These are phyloP conservation scores for Paramecium primaurelia DNA, from an alignment of 73 alveolate species.

Conservation along the genomic window DNA sequence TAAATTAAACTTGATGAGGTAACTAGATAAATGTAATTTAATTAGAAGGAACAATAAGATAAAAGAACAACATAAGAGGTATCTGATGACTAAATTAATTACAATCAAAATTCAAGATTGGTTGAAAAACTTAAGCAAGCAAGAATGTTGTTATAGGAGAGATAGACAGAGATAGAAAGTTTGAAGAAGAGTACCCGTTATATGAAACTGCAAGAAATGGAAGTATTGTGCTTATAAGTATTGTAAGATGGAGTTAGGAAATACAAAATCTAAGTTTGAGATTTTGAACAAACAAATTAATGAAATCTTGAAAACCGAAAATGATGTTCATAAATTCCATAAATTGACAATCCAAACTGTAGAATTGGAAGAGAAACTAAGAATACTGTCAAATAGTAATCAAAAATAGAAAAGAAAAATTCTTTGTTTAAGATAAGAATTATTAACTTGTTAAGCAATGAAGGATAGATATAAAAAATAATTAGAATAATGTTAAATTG, in stretches of 20 bases:
- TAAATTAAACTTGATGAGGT: not conserved
- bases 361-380: not conserved
- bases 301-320: conserved; percentile 5
- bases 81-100: not conserved
- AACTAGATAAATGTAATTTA: not conserved
- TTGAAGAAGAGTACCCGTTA: not conserved
- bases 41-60: not conserved
- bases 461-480: not conserved
- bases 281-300: not conserved
- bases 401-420: not conserved
- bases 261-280: not conserved
- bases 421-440: not conserved
- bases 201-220: conserved; percentile 4
- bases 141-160: not conserved
- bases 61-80: not conserved
- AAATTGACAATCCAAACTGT: not conserved
- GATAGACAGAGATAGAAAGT: not conserved
- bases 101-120: not conserved
- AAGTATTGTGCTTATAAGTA: conserved; percentile 6
- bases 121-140: not conserved
- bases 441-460: not conserved
- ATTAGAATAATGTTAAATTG: not conserved
- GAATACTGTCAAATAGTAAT: not conserved
- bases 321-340: not conserved
- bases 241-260: not conserved